Evolutionary conservation across 352 stramenopile species (phyloP).

Genomic region (Thraustotheca clavata): DNA sequence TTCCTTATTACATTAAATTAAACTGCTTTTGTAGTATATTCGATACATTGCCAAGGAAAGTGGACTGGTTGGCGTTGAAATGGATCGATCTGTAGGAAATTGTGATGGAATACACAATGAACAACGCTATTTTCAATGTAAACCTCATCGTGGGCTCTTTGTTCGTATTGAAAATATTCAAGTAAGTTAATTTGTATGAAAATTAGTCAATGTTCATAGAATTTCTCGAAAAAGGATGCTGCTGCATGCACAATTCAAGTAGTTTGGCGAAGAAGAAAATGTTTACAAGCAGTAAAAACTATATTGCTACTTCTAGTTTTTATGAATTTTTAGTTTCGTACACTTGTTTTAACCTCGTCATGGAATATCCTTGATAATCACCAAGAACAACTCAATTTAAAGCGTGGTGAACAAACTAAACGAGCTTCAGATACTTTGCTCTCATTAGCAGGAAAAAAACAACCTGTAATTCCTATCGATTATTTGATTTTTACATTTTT

Average conservation of each 20-base stretch:
- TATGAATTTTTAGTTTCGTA: constrained; percentile 54
- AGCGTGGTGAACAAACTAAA: constrained; percentile 78
- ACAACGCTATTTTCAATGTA: constrained; percentile 32
- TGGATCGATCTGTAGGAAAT: constrained; percentile 33
- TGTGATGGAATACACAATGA: constrained; percentile 32
- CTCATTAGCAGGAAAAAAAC: constrained; percentile 57
- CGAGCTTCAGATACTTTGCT: constrained; percentile 68
- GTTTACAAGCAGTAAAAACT: neutral
- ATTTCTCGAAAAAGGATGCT: constrained; percentile 15
- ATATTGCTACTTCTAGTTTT: neutral
- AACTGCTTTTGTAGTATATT: constrained; percentile 7
- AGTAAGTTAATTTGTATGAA: constrained; percentile 7
- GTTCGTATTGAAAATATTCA: constrained; percentile 25
- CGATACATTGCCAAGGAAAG: neutral
- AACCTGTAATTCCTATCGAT: constrained; percentile 18
- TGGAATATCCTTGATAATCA: constrained; percentile 88
- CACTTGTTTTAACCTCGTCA: constrained; percentile 65
- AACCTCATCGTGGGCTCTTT: constrained; percentile 35
- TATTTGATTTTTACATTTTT: constrained; percentile 6
- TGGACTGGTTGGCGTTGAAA: constrained; percentile 29
- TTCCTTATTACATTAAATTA: neutral
- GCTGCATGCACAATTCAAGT: constrained; percentile 14
- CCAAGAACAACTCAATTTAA: constrained; percentile 83
- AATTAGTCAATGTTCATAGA: neutral
- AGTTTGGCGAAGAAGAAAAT: constrained; percentile 5